A percentile compares a stretch with the other conserved stretches of the same genome.
phyloP scores from a whole-genome alignment of 1,284 basidiomycete species.

The Ceratobasidium sp. region DNA sequence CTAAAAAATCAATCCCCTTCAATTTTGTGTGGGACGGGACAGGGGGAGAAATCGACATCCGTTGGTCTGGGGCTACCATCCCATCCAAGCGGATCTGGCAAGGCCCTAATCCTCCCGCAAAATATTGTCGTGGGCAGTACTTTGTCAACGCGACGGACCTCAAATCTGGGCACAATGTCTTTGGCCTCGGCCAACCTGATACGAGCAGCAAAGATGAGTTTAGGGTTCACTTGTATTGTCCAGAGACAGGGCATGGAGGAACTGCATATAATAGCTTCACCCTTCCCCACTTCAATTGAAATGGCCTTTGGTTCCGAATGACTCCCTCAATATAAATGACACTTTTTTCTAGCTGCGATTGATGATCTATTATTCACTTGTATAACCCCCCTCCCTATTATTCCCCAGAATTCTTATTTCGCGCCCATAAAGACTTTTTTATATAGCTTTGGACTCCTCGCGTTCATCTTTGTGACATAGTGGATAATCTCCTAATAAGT shows the following conservation, averaged over 20 bases:
- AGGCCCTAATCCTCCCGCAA: background rate
- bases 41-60: background rate
- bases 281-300: background rate
- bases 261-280: background rate
- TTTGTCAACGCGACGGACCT: background rate
- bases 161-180: background rate
- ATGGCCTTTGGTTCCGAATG: no score
- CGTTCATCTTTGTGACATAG: no score
- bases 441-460: no score
- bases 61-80: background rate
- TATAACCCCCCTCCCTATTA: no score
- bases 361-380: no score
- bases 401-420: no score
- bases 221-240: background rate
- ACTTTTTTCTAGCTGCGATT: no score
- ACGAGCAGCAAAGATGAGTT: background rate
- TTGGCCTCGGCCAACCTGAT: background rate
- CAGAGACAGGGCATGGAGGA: background rate
- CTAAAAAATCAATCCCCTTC: background rate
- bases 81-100: background rate
- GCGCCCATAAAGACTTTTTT: no score
- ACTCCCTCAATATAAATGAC: no score
- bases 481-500: no score
- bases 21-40: background rate
- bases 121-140: background rate